phyloP scores from a whole-genome alignment of 495 filamentous ascomycete species.

The Lindgomyces ingoldianus region DNA sequence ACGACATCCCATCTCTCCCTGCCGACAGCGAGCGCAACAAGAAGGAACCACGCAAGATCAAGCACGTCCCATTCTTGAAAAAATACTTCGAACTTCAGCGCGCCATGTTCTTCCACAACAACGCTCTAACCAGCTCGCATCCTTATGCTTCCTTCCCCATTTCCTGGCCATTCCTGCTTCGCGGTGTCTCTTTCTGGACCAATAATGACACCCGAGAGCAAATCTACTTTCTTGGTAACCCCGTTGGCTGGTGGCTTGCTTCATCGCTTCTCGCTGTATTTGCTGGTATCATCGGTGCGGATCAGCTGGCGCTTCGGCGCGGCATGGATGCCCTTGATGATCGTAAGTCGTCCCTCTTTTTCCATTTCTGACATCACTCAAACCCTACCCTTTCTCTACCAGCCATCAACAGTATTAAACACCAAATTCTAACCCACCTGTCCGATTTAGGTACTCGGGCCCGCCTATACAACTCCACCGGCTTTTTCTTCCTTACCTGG shows the following conservation, averaged over 20 bases:
- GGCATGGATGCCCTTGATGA: slow-evolving; percentile 92
- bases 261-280: slow-evolving; percentile 91
- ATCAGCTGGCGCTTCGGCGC: slow-evolving; percentile 87
- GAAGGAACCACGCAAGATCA: slow-evolving; percentile 73
- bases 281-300: slow-evolving; percentile 85
- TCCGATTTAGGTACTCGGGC: slow-evolving; percentile 71
- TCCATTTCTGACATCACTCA: slow-evolving; percentile 7
- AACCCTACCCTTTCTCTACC: neutral
- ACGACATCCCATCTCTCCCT: slow-evolving; percentile 80
- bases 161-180: slow-evolving; percentile 94
- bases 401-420: neutral
- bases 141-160: slow-evolving; percentile 94
- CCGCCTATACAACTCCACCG: slow-evolving; percentile 94
- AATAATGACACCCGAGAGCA: slow-evolving; percentile 94
- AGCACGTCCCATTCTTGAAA: slow-evolving; percentile 79
- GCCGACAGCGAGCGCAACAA: slow-evolving; percentile 66
- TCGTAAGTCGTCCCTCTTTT: slow-evolving; percentile 62
- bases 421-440: slow-evolving; percentile 2
- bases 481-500: slow-evolving; percentile 94
- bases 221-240: slow-evolving; percentile 98
- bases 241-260: slow-evolving; percentile 95
- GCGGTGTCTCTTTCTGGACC: slow-evolving; percentile 99
- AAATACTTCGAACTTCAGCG: slow-evolving; percentile 97
- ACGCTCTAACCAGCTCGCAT: slow-evolving; percentile 92
- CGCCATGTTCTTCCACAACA: slow-evolving; percentile 99